Percentiles rank a stretch among this genome's conserved stretches.
These are phyloP conservation scores for Botrytis hyacinthi DNA, from an alignment of 2,329 filamentous ascomycete genomes.

Conservation along the genomic window DNA sequence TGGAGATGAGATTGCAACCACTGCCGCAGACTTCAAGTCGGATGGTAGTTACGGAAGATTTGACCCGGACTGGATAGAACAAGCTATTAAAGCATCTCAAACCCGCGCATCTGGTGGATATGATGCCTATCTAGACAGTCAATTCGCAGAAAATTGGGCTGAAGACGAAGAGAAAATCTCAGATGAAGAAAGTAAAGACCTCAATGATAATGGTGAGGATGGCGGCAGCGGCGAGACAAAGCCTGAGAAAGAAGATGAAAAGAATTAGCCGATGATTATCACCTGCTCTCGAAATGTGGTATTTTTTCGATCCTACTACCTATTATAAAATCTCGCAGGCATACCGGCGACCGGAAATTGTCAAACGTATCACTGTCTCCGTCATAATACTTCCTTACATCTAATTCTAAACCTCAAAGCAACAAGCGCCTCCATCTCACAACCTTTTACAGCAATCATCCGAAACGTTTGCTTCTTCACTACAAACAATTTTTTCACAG, in stretches of 20 bases:
- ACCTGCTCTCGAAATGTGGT: no score
- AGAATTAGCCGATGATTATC: background rate
- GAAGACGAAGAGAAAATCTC: conserved; percentile 18
- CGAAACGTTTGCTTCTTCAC: no score
- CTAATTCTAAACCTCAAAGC: background rate
- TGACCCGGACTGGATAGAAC: conserved; percentile 54
- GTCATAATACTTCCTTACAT: no score
- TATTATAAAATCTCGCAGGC: background rate
- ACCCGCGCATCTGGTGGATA: conserved; percentile 54
- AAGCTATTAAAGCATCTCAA: conserved; percentile 52
- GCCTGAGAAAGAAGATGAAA: background rate
- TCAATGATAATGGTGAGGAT: background rate
- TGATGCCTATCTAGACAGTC: conserved; percentile 53
- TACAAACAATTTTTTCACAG: background rate
- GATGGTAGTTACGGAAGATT: conserved; percentile 56
- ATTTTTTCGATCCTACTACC: background rate
- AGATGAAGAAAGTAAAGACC: conserved; percentile 6
- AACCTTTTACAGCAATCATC: background rate
- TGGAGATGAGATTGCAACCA: conserved; percentile 46
- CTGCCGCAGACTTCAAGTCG: conserved; percentile 53
- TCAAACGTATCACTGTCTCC: background rate
- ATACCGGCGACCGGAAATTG: no score
- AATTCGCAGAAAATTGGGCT: conserved; percentile 42
- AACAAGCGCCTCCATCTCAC: background rate
- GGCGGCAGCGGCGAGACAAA: background rate